Evolutionary conservation across 1,284 basidiomycete species (phyloP).

Genomic region (Ustilago tritici): DNA sequence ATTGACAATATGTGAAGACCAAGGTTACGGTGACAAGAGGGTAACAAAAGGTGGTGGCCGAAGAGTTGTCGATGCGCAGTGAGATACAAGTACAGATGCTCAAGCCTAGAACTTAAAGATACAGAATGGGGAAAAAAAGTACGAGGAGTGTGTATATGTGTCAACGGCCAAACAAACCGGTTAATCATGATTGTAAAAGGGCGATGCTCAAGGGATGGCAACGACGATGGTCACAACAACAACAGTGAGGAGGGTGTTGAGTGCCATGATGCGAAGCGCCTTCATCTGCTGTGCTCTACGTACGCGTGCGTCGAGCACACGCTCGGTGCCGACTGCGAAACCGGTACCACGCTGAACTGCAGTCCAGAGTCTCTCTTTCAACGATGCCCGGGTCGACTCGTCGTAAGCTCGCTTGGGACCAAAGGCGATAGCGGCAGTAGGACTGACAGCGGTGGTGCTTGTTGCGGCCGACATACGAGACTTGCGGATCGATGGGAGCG

Average conservation of each 20-base stretch:
- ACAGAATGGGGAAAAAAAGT: slow-evolving; percentile 4
- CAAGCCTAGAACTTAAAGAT: not conserved
- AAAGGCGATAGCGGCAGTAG: not conserved
- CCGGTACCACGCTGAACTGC: slow-evolving; percentile 47
- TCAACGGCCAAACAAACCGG: slow-evolving; percentile 8
- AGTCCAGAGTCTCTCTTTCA: slow-evolving; percentile 27
- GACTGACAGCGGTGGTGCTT: slow-evolving; percentile 23
- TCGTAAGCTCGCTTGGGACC: slow-evolving; percentile 29
- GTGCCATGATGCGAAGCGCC: slow-evolving; percentile 45
- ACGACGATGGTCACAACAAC: slow-evolving; percentile 42
- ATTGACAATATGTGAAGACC: slow-evolving; percentile 7
- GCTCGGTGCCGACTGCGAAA: slow-evolving; percentile 52
- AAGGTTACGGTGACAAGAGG: slow-evolving; percentile 10
- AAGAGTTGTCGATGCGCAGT: slow-evolving; percentile 1
- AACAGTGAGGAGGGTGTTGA: slow-evolving; percentile 31
- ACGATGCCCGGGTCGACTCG: not conserved
- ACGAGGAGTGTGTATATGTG: not conserved
- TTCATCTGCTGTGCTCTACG: slow-evolving; percentile 50
- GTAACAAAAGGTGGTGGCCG: slow-evolving; percentile 7
- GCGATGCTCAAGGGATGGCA: slow-evolving; percentile 33
- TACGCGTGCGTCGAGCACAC: slow-evolving; percentile 50
- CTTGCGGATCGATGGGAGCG: slow-evolving; percentile 19
- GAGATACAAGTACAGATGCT: slow-evolving; percentile 25
- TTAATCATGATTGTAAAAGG: not conserved
- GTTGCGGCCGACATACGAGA: slow-evolving; percentile 32